Conservation (phyloP, 768 basidiomycete species). For the Leccinum variicolor region DNA sequence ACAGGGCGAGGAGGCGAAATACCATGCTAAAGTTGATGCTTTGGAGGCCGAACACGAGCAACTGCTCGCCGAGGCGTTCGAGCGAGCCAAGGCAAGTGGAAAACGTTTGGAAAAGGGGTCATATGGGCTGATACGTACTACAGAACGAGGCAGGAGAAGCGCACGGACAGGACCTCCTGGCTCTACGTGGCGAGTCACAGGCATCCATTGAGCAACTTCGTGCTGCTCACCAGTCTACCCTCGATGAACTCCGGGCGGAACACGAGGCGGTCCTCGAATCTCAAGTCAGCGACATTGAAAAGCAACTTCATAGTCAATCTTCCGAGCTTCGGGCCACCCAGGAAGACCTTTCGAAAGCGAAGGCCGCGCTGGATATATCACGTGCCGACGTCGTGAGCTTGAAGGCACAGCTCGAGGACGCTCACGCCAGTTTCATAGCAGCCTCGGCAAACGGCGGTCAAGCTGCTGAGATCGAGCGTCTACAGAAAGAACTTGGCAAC, state of each 20-base stretch:
- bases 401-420: constrained; percentile 62
- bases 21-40: constrained; percentile 60
- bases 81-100: constrained; percentile 66
- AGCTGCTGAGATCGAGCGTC: constrained; percentile 50
- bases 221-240: constrained; percentile 52
- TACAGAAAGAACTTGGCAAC: constrained; percentile 56
- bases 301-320: constrained; percentile 56
- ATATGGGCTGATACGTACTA: constrained; percentile 8
- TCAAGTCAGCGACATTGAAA: constrained; percentile 54
- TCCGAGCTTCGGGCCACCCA: constrained; percentile 82
- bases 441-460: constrained; percentile 44
- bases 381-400: constrained; percentile 54
- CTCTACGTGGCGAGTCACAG: constrained; percentile 63
- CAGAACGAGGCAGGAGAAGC: constrained; percentile 69
- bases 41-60: constrained; percentile 63
- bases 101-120: not conserved
- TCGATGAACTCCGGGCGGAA: constrained; percentile 62
- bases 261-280: constrained; percentile 59
- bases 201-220: constrained; percentile 68
- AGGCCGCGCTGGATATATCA: constrained; percentile 51
- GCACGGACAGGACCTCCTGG: constrained; percentile 69
- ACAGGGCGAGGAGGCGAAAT: constrained; percentile 68
- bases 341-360: constrained; percentile 78
- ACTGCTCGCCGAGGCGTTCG: constrained; percentile 66
- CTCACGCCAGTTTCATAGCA: constrained; percentile 44